These are phyloP conservation scores for Penicillium sp. DNA, from an alignment of 2,329 filamentous ascomycete genomes.

Conservation along the genomic window DNA sequence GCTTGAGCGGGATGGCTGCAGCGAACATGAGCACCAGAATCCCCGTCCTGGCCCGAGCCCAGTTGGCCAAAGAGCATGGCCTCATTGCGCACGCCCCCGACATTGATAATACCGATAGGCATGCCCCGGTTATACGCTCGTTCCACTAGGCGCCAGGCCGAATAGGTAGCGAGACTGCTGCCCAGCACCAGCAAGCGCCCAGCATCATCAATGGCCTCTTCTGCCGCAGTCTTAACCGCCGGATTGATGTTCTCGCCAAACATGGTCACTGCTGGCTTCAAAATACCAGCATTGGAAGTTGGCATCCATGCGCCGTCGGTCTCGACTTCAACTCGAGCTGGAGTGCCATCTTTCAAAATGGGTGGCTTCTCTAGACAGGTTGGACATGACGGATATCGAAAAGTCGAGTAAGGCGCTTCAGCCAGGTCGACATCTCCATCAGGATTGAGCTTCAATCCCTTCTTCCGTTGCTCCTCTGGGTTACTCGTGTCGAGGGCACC, in stretches of 20 bases:
- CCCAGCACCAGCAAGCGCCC: slow-evolving; percentile 77
- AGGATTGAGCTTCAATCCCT: slow-evolving; percentile 80
- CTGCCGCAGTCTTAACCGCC: slow-evolving; percentile 71
- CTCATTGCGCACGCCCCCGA: slow-evolving; percentile 56
- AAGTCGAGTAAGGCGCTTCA: slow-evolving; percentile 82
- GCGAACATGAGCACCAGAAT: slow-evolving; percentile 35
- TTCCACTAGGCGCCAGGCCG: slow-evolving; percentile 87
- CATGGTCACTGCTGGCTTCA: slow-evolving; percentile 95
- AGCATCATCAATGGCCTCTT: slow-evolving; percentile 75
- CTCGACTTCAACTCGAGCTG: slow-evolving; percentile 68
- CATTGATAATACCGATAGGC: slow-evolving; percentile 83
- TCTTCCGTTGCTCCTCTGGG: slow-evolving; percentile 65
- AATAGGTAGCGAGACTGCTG: slow-evolving; percentile 91
- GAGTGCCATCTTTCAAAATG: slow-evolving; percentile 55
- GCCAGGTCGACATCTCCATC: slow-evolving; percentile 94
- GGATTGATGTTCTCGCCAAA: slow-evolving; percentile 85
- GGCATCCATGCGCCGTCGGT: slow-evolving; percentile 75
- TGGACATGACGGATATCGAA: slow-evolving; percentile 88
- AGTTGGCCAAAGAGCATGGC: slow-evolving; percentile 41
- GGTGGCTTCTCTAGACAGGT: slow-evolving; percentile 70
- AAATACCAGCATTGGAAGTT: slow-evolving; percentile 69
- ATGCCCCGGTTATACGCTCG: slow-evolving; percentile 78
- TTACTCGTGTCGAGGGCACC: slow-evolving; percentile 80
- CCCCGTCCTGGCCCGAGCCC: slow-evolving; percentile 20
- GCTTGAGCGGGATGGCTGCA: slow-evolving; percentile 46